Conservation (phyloP, 2,329 filamentous ascomycete genomes). For the Aureobasidium sp. region DNA sequence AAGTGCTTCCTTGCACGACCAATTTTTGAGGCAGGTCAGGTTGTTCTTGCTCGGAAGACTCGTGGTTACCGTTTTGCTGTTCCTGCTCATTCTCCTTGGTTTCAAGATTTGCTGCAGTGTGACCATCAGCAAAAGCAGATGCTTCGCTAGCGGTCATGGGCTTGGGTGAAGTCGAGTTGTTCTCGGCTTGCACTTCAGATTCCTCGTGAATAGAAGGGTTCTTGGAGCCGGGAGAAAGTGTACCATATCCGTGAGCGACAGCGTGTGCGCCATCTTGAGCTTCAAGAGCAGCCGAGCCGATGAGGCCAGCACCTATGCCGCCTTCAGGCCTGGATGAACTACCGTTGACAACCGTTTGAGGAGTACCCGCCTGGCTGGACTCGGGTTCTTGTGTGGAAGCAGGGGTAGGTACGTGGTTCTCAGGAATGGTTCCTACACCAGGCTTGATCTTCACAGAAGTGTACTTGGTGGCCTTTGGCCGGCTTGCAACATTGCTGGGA, state of each 20-base stretch:
- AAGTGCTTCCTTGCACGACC: slow-evolving; percentile 7
- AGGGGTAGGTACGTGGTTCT: slow-evolving; percentile 18
- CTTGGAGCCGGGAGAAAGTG: slow-evolving; percentile 22
- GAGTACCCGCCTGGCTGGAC: not conserved
- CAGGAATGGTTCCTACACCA: slow-evolving; percentile 36
- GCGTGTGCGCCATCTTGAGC: slow-evolving; percentile 59
- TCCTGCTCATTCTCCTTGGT: not conserved
- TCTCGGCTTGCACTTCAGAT: not conserved
- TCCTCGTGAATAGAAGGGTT: not conserved
- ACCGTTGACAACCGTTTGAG: slow-evolving; percentile 5
- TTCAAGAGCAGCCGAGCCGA: slow-evolving; percentile 45
- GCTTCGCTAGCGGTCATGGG: slow-evolving; percentile 14
- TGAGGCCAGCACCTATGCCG: slow-evolving; percentile 45
- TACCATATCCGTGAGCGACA: slow-evolving; percentile 38
- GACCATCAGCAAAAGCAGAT: slow-evolving; percentile 11
- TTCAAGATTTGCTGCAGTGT: slow-evolving; percentile 1
- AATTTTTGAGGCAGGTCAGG: slow-evolving; percentile 10
- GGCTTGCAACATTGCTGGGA: slow-evolving; percentile 53
- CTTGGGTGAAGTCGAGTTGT: not conserved
- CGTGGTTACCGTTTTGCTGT: not conserved
- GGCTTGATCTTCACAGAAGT: slow-evolving; percentile 59
- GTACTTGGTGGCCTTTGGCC: slow-evolving; percentile 52
- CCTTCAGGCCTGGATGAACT: slow-evolving; percentile 34
- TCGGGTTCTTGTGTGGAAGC: not conserved
- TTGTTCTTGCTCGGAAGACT: slow-evolving; percentile 9